Base-by-base conservation (phyloP, 495 filamentous ascomycete genomes). In the Aspergillus sparsus region DNA sequence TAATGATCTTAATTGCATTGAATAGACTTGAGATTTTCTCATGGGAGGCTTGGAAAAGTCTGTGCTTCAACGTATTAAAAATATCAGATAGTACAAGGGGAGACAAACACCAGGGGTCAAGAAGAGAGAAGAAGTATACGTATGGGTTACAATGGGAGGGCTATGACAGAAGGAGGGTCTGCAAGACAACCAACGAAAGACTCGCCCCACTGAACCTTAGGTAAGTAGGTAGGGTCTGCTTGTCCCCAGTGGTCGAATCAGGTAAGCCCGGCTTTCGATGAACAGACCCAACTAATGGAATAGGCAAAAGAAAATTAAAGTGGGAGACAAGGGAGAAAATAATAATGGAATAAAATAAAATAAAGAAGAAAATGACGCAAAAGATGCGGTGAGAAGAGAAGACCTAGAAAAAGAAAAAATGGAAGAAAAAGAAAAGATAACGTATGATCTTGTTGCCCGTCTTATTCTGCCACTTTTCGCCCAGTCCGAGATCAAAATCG, bases 311-410 rank as follows among this genome's bases (percentile, higher is more conserved):
- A 49, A 47, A 53, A 18, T 13, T 9, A 55, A 31, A 39, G 52
- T 58, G 45, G 33, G 35, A 53, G 31, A 36, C n/a, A 50, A 12
- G 21, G 21, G 3, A 32, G n/a, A 13, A 13, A 41, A 37, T 39
- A 50, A 3, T 32, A 52, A 53, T 31, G 2, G 21, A 46, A 39
- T 32, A 41, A 18, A 41, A 39, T 6, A 60, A 35, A 53, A 50
- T 6, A 41, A 36, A 49, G 39, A 58, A 5, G 35, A 58, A 62
- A 62, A 58, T 60, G 49, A 54, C 56, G 46, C 36, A 65, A 58
- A 62, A 60, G 37, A 62, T 49, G 60, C 58, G 62, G 61, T 64
- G 64, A 71, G 68, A 64, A 64, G 55, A 41, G 54, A 34, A 51
- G 18, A 57, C 50, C 18, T 51, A 58, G 57, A 63, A 63, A 55